A percentile compares a stretch with the other conserved stretches of the same genome.
phyloP scores from a whole-genome alignment of 2,329 filamentous ascomycete genomes.

The Colletotrichum costaricense region DNA sequence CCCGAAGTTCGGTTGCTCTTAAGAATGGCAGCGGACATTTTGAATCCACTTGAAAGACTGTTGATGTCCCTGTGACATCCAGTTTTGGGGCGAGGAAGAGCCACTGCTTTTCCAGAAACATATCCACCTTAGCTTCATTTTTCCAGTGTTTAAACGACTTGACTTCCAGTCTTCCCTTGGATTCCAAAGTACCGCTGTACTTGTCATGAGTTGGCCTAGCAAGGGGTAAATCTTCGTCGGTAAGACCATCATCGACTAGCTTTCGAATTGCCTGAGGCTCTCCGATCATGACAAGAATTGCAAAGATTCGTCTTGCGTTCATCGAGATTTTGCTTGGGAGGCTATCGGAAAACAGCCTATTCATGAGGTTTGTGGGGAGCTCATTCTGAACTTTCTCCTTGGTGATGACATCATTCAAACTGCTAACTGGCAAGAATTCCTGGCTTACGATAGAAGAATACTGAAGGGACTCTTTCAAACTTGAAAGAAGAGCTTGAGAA shows the following conservation, averaged over 20 bases:
- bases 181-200: background rate
- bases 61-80: background rate
- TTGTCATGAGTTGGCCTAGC: too few species aligned
- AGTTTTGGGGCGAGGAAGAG: background rate
- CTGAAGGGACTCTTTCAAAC: background rate
- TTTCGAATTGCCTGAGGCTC: background rate
- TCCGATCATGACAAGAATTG: background rate
- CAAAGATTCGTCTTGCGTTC: background rate
- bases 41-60: background rate
- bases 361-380: background rate
- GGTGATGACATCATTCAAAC: background rate
- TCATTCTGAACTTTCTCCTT: background rate
- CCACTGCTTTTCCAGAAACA: constrained; percentile 1
- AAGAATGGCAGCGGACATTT: background rate
- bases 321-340: background rate
- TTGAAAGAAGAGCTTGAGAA: background rate
- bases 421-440: background rate
- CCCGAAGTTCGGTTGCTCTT: background rate
- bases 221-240: background rate
- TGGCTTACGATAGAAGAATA: background rate
- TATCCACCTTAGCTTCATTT: background rate
- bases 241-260: background rate
- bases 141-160: background rate
- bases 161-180: background rate
- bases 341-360: background rate